Conservation (phyloP, 257 asterid genomes). For the Salvia miltiorrhiza region DNA sequence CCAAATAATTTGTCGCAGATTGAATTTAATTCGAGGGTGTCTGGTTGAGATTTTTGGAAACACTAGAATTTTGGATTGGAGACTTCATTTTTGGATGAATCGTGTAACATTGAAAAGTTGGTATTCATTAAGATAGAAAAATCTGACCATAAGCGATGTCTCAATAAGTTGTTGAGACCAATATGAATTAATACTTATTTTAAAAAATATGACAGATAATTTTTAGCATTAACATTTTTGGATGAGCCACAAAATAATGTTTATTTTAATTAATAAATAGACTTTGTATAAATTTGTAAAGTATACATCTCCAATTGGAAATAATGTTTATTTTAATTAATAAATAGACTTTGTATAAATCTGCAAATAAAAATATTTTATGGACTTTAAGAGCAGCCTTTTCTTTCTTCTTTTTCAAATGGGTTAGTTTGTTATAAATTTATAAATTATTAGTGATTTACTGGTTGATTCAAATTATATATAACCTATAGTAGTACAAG, state of each 20-base stretch:
- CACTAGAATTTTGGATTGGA: neutral
- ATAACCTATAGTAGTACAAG: too few species aligned
- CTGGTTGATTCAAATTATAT: too few species aligned
- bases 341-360: neutral
- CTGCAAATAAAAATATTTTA: neutral
- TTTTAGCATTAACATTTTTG: neutral
- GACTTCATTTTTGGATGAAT: neutral
- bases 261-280: neutral
- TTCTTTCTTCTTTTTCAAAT: too few species aligned
- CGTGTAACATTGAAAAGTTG: neutral
- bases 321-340: neutral
- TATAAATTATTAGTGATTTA: too few species aligned
- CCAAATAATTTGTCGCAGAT: neutral
- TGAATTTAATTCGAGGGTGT: neutral
- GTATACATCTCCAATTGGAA: neutral
- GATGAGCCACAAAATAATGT: neutral
- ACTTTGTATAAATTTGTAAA: neutral
- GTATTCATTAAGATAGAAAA: too few species aligned
- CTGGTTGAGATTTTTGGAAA: neutral
- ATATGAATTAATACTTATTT: neutral
- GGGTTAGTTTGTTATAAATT: too few species aligned
- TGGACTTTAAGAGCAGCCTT: too few species aligned
- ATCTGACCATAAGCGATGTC: too few species aligned
- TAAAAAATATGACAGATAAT: neutral
- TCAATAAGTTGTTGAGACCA: too few species aligned